Evolutionary conservation across 2,329 filamentous ascomycete genomes (phyloP).

Genomic region (Fusarium longipes): DNA sequence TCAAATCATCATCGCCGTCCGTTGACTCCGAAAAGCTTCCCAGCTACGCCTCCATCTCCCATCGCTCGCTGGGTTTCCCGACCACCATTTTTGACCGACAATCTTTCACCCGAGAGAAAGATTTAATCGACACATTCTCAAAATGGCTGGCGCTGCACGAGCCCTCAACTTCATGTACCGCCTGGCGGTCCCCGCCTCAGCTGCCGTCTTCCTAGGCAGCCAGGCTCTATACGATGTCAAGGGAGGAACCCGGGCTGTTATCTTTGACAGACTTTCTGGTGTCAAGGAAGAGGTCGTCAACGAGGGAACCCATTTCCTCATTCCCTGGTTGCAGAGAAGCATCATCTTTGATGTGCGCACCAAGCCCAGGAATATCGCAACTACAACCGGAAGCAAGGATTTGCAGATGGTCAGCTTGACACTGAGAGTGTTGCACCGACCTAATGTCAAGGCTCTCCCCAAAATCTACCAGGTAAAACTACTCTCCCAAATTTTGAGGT

Average conservation of each 20-base stretch:
- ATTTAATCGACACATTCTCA: conserved; percentile 20
- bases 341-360: conserved; percentile 98
- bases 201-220: conserved; percentile 75
- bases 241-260: conserved; percentile 93
- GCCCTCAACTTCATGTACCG: conserved; percentile 72
- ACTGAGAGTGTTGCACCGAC: conserved; percentile 91
- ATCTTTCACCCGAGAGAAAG: conserved; percentile 6
- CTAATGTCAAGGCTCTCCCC: conserved; percentile 90
- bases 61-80: conserved; percentile 12
- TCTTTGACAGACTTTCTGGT: conserved; percentile 93
- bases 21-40: conserved; percentile 44
- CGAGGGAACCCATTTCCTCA: conserved; percentile 95
- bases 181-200: conserved; percentile 77
- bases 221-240: conserved; percentile 96
- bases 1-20: conserved; percentile 45
- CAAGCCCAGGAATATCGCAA: conserved; percentile 96
- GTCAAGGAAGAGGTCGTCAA: conserved; percentile 93
- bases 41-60: conserved; percentile 30
- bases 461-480: conserved; percentile 93
- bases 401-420: conserved; percentile 99
- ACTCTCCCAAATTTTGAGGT: neutral
- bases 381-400: conserved; percentile 98
- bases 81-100: conserved; percentile 6
- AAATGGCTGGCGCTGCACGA: conserved; percentile 67
- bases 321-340: conserved; percentile 94